phyloP scores from a whole-genome alignment of 495 filamentous ascomycete genomes.

The Talaromyces adpressus region DNA sequence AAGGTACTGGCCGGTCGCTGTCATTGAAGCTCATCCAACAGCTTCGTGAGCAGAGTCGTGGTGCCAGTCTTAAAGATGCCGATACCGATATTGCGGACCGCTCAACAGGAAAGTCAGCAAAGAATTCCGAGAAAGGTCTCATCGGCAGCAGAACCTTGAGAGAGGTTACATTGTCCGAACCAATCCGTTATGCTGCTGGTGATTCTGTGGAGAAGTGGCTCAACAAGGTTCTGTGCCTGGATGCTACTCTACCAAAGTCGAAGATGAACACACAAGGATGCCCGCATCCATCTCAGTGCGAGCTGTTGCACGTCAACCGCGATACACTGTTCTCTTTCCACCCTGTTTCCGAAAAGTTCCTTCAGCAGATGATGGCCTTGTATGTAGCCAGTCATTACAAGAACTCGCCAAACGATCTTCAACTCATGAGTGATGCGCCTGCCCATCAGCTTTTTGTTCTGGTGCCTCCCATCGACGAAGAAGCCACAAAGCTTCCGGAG shows the following conservation, averaged over 20 bases:
- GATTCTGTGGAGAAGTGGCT: conserved; percentile 95
- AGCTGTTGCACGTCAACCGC: conserved; percentile 88
- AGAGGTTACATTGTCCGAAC: conserved; percentile 87
- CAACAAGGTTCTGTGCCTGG: conserved; percentile 87
- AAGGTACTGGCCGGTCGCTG: conserved; percentile 91
- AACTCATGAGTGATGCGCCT: conserved; percentile 95
- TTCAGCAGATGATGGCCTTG: conserved; percentile 96
- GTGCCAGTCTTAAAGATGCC: conserved; percentile 34
- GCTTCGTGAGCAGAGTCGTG: conserved; percentile 83
- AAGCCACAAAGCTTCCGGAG: conserved; percentile 74
- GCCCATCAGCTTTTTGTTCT: conserved; percentile 96
- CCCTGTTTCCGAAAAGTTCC: conserved; percentile 91
- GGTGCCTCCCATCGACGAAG: conserved; percentile 76
- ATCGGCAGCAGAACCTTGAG: conserved; percentile 70
- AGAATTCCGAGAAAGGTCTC: conserved; percentile 51
- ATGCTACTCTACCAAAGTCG: conserved; percentile 77
- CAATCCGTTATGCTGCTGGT: conserved; percentile 88
- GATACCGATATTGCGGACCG: conserved; percentile 68
- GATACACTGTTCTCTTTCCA: conserved; percentile 98
- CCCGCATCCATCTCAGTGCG: conserved; percentile 83
- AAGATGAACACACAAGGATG: conserved; percentile 69
- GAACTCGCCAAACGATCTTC: conserved; percentile 95
- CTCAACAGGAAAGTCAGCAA: conserved; percentile 59
- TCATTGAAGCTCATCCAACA: conserved; percentile 97
- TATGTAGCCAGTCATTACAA: conserved; percentile 99